Base-by-base conservation (phyloP, 257 asterid species). In the Thymus quinquecostatus region DNA sequence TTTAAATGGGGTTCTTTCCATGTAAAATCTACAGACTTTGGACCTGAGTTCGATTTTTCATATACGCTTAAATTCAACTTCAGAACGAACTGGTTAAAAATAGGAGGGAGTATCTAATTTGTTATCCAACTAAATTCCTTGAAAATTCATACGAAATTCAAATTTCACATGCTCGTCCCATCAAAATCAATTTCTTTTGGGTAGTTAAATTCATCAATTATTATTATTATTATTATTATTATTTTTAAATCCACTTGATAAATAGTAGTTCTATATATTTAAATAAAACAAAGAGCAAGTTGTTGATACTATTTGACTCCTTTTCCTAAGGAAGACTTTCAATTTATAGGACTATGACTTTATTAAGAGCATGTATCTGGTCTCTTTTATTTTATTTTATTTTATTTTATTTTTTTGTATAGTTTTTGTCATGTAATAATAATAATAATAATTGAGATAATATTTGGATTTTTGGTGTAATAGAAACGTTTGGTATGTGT, bases 301-400 rank as follows among this genome's bases (percentile, higher is more conserved):
- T 62, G 67, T 10, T 21, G 68, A 30, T 63, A 21, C 14, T 64
- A 36, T 64, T 21, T 63, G 71, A 48, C 64, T 51, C 51, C 61
- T 50, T 70, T 54, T 70, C 64, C 7, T 41, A 47, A 64, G 67
- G 63, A 66, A 54, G 80, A 66, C 80, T 70, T 79, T 66, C 68
- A 71, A 70, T 69, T 2, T 3, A 5, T 36, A 62, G 68, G 72
- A 55, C 64, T 14, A 76, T n/a, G 78, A 78, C 65, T 50, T 36
- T 60, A 33, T 60, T 51, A n/a, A 55, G 43, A 57, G 45, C 59
- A 59, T 72, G 81, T 61, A 80, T 72, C 84, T 80, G 78, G 81
- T 49, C 80, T 65, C 47, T 34, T 59, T 38, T 5, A 8, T 33
- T 38, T 64, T 32, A 57, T 12, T 7, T 63, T 10, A 48, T 45